phyloP scores from a whole-genome alignment of 768 basidiomycete species.

The Fistulinella prunicolor region DNA sequence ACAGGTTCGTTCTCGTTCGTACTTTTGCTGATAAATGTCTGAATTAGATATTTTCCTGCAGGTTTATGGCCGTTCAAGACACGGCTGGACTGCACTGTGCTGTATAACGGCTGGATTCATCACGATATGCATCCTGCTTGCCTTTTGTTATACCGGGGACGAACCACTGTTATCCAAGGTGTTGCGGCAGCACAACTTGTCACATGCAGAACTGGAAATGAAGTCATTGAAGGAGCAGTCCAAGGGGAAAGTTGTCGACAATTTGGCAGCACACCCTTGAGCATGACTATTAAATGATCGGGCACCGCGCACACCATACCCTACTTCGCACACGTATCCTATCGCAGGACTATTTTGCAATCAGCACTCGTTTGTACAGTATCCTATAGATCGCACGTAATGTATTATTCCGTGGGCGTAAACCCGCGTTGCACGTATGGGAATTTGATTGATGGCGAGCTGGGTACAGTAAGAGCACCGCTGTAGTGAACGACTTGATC shows the following conservation, averaged over 20 bases:
- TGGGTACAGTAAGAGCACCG: too few species aligned
- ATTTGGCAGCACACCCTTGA: not conserved
- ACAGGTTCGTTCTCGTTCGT: too few species aligned
- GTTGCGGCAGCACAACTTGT: slow-evolving; percentile 18
- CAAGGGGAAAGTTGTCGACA: slow-evolving; percentile 1
- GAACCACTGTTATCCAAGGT: slow-evolving; percentile 37
- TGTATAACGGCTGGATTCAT: slow-evolving; percentile 46
- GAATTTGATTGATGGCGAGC: too few species aligned
- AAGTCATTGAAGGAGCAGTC: slow-evolving; percentile 2
- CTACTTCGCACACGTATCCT: not conserved
- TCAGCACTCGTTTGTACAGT: slow-evolving; percentile 11
- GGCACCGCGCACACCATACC: too few species aligned
- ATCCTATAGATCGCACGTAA: slow-evolving; percentile 7
- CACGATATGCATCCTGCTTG: slow-evolving; percentile 36
- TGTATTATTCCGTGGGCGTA: slow-evolving; percentile 5
- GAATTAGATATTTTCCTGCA: too few species aligned
- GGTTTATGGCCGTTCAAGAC: slow-evolving; percentile 53
- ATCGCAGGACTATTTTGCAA: slow-evolving; percentile 10
- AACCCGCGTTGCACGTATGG: too few species aligned
- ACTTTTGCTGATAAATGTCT: too few species aligned
- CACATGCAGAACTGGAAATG: slow-evolving; percentile 9
- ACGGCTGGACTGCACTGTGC: slow-evolving; percentile 63
- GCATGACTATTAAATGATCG: slow-evolving; percentile 8
- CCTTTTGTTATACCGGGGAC: slow-evolving; percentile 49
- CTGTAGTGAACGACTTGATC: too few species aligned